Conservation (phyloP, 202 grass and related monocot genomes). For the Schoenoplectus triqueter region DNA sequence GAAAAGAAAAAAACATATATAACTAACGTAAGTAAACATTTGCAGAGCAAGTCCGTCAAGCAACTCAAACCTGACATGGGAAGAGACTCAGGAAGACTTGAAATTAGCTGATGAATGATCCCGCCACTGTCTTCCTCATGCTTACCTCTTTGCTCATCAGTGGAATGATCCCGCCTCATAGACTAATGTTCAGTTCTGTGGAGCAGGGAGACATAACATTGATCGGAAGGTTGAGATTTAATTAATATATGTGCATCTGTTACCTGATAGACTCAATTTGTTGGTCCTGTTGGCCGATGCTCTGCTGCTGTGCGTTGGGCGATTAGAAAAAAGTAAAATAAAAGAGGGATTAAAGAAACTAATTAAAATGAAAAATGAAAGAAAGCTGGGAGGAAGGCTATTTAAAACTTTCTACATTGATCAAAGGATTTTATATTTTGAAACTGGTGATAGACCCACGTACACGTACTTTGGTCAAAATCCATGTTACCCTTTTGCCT, state of each 20-base stretch:
- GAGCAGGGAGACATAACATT: too few relatives aligned
- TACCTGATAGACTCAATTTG: neutral
- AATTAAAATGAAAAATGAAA: neutral
- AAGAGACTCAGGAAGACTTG: slow-evolving; percentile 55
- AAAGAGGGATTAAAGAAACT: neutral
- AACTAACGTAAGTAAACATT: neutral
- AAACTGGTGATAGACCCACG: too few relatives aligned
- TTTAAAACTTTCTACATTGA: neutral
- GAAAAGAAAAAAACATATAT: too few relatives aligned
- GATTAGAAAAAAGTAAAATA: neutral
- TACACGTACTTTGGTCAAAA: too few relatives aligned
- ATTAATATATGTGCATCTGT: too few relatives aligned
- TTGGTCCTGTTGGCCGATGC: slow-evolving; percentile 4
- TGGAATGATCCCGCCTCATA: neutral
- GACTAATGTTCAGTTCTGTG: too few relatives aligned
- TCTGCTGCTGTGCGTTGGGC: neutral
- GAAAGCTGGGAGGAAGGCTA: neutral
- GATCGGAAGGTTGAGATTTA: too few relatives aligned
- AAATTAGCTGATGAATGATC: slow-evolving; percentile 46
- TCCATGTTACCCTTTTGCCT: too few relatives aligned
- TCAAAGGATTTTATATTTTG: neutral
- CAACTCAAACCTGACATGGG: slow-evolving; percentile 25
- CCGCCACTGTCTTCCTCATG: slow-evolving; percentile 16
- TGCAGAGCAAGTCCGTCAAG: neutral
- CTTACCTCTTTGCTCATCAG: neutral